Conservation (phyloP, 495 filamentous ascomycete species). For the Cudoniella acicularis region DNA sequence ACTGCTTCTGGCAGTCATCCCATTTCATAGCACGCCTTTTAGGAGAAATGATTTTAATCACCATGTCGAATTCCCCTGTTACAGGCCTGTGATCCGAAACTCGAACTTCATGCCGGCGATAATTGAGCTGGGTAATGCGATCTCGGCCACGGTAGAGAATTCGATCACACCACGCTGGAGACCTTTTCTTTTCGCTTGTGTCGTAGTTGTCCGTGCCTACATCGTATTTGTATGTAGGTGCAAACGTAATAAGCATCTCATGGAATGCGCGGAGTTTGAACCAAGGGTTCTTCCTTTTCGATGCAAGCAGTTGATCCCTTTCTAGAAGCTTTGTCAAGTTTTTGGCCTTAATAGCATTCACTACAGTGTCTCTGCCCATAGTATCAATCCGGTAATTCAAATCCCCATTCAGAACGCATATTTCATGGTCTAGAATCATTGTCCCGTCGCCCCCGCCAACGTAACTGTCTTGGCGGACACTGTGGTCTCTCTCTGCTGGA, state of each 20-base stretch:
- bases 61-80: constrained; percentile 73
- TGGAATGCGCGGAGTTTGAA: constrained; percentile 84
- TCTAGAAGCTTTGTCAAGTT: constrained; percentile 91
- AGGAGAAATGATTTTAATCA: constrained; percentile 72
- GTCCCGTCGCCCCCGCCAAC: constrained; percentile 88
- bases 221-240: constrained; percentile 98
- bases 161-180: constrained; percentile 97
- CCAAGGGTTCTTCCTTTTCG: constrained; percentile 77
- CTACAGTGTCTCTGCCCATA: constrained; percentile 88
- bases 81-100: constrained; percentile 94
- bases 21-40: constrained; percentile 59
- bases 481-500: constrained; percentile 59
- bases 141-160: constrained; percentile 81
- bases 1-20: constrained; percentile 68
- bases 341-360: constrained; percentile 71
- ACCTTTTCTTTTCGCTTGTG: constrained; percentile 86
- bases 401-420: constrained; percentile 93
- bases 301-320: constrained; percentile 87
- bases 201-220: constrained; percentile 93
- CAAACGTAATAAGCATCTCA: constrained; percentile 83
- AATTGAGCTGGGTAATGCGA: constrained; percentile 81
- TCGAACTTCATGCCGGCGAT: constrained; percentile 80
- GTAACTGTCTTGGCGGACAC: constrained; percentile 66
- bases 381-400: constrained; percentile 98
- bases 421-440: constrained; percentile 95